These are phyloP conservation scores for Candida chauliodis DNA, from an alignment of 805 yeast genomes.

Conservation along the genomic window DNA sequence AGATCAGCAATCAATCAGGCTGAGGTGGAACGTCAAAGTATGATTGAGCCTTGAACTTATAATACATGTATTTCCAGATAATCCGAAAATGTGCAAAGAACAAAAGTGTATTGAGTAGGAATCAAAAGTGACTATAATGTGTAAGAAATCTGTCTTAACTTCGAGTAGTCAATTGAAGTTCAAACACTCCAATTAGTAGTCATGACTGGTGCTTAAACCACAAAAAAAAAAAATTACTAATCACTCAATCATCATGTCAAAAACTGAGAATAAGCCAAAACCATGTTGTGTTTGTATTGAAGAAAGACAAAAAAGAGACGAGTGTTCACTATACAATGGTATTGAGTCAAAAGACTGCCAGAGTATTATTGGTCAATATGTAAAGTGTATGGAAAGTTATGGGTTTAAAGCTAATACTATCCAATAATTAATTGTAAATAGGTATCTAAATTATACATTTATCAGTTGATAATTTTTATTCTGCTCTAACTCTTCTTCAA, in stretches of 20 bases:
- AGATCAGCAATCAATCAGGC: no score
- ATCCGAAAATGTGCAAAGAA: no score
- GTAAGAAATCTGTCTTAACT: no score
- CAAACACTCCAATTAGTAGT: no score
- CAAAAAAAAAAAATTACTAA: slow-evolving; percentile 1
- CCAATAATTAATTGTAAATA: slow-evolving; percentile 3
- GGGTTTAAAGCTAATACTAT: slow-evolving; percentile 50
- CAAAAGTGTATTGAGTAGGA: no score
- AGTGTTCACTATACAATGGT: slow-evolving; percentile 79
- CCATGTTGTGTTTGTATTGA: slow-evolving; percentile 96
- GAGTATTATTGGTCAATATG: slow-evolving; percentile 66
- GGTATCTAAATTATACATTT: background rate
- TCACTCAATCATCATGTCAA: slow-evolving; percentile 8
- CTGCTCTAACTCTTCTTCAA: slow-evolving; percentile 5
- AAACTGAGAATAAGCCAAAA: slow-evolving; percentile 58
- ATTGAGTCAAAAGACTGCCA: slow-evolving; percentile 82
- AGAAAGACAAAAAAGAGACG: slow-evolving; percentile 78
- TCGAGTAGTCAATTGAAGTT: no score
- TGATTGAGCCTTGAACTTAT: no score
- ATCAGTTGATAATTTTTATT: background rate
- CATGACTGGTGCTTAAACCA: no score
- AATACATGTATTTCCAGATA: no score
- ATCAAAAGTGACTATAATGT: no score
- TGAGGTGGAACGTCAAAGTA: no score
- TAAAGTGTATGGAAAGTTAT: slow-evolving; percentile 85